Base-by-base conservation (phyloP, 805 yeast species). In the Suhomyces canberraensis region DNA sequence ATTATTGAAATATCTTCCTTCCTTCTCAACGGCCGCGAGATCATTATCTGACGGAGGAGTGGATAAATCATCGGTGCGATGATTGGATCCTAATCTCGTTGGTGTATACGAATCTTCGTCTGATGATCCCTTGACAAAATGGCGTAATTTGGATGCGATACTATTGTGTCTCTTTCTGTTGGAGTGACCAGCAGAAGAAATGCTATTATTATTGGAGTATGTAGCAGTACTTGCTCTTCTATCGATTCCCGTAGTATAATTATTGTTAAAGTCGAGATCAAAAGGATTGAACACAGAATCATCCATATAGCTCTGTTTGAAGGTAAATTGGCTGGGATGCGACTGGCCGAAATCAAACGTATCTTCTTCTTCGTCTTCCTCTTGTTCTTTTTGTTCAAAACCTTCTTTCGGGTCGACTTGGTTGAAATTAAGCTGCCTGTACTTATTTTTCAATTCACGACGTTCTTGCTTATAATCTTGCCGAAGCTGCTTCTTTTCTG, bases 401-500 rank as follows among this genome's bases (percentile, higher is more conserved):
- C 6, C 14, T 7, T 20, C 8, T 7, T 20, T 20, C 7, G 8
- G 7, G 7, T 7, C 7, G 7, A 20, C 22, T 9, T 9, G 7
- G 22, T 20, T 20, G 22, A 20, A 20, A 24, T 13, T n/a, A 24
- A 9, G 14, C 14, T n/a, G 6, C 5, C 26, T 8, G 24, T 33
- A 13, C 16, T 35, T 41, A 13, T 33, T 33, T 21, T 33, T 33
- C 13, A 34, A 30, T 11, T 36, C 44, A 14, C 36, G 19, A 18
- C 31, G 24, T 25, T 37, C 39, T 16, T 33, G 16, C 25, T 18
- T 34, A 11, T 39, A 26, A 13, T 36, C 35, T 25, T 36, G 16
- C 17, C 24, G 36, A 8, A 29, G 24, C 21, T 36, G 43, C 28
- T 31, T 39, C 29, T 35, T 42, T 16, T 40, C 50, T 34, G 31